Evolutionary conservation across 306 rosid genomes (phyloP).

Genomic region (Rosa chinensis): DNA sequence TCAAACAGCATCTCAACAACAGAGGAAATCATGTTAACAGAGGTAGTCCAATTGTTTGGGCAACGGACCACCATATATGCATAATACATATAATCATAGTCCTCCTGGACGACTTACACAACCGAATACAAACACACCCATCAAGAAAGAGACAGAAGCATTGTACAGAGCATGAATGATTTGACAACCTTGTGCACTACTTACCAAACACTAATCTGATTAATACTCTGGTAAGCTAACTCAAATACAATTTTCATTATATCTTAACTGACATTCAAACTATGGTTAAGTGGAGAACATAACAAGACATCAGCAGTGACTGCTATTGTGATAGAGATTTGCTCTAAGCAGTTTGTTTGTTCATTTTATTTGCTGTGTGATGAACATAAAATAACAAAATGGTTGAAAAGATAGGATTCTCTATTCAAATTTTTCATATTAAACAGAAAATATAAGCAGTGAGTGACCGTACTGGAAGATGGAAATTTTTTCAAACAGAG

Average conservation of each 20-base stretch:
- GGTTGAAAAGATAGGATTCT: not conserved
- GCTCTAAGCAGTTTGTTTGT: not conserved
- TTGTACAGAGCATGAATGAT: not conserved
- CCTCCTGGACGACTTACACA: not conserved
- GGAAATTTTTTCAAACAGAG: not conserved
- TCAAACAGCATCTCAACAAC: not conserved
- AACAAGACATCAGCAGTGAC: not conserved
- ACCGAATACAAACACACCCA: not conserved
- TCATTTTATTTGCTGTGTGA: not conserved
- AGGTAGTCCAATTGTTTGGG: not conserved
- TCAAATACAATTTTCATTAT: not conserved
- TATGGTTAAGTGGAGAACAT: not conserved
- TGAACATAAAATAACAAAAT: not conserved
- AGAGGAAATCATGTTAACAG: not conserved
- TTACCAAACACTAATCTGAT: not conserved
- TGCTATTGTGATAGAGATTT: not conserved
- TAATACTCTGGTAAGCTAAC: too few species aligned
- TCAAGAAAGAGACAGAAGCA: not conserved
- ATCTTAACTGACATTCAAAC: not conserved
- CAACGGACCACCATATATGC: not conserved
- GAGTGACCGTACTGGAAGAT: not conserved
- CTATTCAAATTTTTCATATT: not conserved
- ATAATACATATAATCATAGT: not conserved
- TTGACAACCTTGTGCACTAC: not conserved
- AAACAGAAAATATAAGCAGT: not conserved